Evolutionary conservation across 305 asterid genomes (phyloP), one percentile per base, ranked within the genome.

Genomic region (Solanum hybrid): DNA sequence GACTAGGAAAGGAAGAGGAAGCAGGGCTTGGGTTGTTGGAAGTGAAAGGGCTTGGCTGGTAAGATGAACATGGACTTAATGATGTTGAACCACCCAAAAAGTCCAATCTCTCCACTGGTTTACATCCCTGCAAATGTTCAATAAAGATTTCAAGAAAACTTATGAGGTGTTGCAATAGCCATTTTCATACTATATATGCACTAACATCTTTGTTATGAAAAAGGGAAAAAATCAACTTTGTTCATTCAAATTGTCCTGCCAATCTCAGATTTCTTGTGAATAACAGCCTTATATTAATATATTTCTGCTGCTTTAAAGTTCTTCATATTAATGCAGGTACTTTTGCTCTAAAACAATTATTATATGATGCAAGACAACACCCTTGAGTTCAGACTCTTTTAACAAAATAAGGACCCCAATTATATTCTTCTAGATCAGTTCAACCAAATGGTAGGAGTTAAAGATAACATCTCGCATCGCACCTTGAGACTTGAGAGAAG

Each of bases 1-100:
- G 98, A 94, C 97, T 95, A 1, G 95, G 97, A 73, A 96, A 92
- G 36, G 97, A 94, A 51, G 98, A 94, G 8, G 97, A 94, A 26
- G 91, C 94, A 8, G 98, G 95, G 7, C 36, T 33, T 33, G 36
- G 36, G 36, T 33, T 33, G 36, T 33, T 33, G 36, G 36, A 95
- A 8, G 98, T 93, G 92, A 94, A 91, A 4, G 98, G 97, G 87
- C 95, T 96, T 32, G 93, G 94, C 22, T 93, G 96, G 91, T 95
- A 94, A 22, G 98, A 95, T 5, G 98, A 93, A 91, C 94, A 91
- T 6, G 98, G 97, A 89, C 96, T 95, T 32, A 93, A 93, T 7
- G 96, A 92, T 79, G 95, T 89, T 33, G 98, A 95, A 73, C 94
- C 94, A 24, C 93, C 94, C 33, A 91, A 73, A 51, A 92, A 87